phyloP scores from a whole-genome alignment of 371 early-diverging fungal genomes.

The Smittium culicis region DNA sequence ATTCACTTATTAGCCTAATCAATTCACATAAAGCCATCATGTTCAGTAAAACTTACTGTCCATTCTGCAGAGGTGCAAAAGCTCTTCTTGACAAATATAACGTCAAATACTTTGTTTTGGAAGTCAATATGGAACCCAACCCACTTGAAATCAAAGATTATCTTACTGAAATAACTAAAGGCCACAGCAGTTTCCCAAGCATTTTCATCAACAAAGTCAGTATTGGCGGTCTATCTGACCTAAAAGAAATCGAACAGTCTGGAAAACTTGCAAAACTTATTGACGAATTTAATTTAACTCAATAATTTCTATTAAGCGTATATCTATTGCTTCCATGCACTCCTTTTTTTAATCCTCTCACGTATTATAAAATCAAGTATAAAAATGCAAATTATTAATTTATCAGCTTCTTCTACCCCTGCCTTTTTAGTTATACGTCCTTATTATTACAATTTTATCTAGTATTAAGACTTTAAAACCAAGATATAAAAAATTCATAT shows the following conservation, averaged over 20 bases:
- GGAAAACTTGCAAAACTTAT: conserved; percentile 33
- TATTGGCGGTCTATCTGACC: conserved; percentile 69
- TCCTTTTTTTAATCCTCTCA: neutral
- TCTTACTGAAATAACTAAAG: conserved; percentile 44
- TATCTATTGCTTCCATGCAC: neutral
- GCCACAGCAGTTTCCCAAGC: conserved; percentile 80
- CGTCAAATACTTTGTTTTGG: conserved; percentile 29
- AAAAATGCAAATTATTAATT: neutral
- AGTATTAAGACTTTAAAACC: too few species aligned
- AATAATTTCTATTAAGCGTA: neutral
- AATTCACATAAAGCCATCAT: conserved; percentile 37
- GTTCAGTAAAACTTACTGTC: conserved; percentile 47
- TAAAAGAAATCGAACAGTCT: conserved; percentile 33
- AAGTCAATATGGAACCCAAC: conserved; percentile 33
- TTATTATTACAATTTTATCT: too few species aligned
- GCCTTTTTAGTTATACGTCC: too few species aligned
- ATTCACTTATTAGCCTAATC: conserved; percentile 16
- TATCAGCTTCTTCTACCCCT: neutral
- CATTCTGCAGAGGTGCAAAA: conserved; percentile 41
- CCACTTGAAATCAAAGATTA: conserved; percentile 59
- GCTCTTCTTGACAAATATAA: conserved; percentile 27
- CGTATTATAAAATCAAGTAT: neutral
- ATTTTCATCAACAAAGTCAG: conserved; percentile 65
- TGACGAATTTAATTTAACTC: conserved; percentile 14
- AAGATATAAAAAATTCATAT: too few species aligned